phyloP scores from a whole-genome alignment of 768 basidiomycete species.

The Coprinopsis cinerea region DNA sequence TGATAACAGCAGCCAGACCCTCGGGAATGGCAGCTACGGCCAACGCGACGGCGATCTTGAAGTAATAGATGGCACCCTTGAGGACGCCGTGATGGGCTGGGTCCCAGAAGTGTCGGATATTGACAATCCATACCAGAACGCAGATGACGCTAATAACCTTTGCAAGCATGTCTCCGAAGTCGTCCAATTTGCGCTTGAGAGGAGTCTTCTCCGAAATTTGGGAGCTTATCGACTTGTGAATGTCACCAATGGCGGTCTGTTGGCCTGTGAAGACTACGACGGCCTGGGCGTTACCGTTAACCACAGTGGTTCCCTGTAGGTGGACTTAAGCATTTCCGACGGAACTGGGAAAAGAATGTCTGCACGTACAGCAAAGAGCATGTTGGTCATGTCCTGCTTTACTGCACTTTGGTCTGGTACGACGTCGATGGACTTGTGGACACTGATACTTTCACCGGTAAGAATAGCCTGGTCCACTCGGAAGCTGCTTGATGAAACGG shows the following conservation, averaged over 20 bases:
- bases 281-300: constrained; percentile 86
- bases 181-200: constrained; percentile 93
- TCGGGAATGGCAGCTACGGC: constrained; percentile 99
- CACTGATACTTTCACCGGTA: constrained; percentile 89
- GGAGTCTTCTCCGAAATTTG: constrained; percentile 97
- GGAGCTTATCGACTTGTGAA: constrained; percentile 91
- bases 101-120: constrained; percentile 93
- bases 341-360: too few relatives aligned
- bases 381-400: constrained; percentile 98
- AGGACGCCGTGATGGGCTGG: constrained; percentile 86
- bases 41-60: constrained; percentile 98
- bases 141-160: constrained; percentile 98
- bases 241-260: constrained; percentile 91
- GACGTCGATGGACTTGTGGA: constrained; percentile 68
- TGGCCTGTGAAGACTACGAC: constrained; percentile 84
- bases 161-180: constrained; percentile 95
- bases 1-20: constrained; percentile 97
- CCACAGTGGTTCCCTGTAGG: constrained; percentile 88
- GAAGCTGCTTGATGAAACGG: constrained; percentile 89
- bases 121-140: constrained; percentile 96
- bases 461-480: constrained; percentile 94
- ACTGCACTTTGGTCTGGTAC: constrained; percentile 78
- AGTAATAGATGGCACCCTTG: constrained; percentile 96
- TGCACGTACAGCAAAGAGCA: constrained; percentile 77
- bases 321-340: too few relatives aligned